phyloP scores from a whole-genome alignment of 345 rosid species.

The Limnanthes douglasii region DNA sequence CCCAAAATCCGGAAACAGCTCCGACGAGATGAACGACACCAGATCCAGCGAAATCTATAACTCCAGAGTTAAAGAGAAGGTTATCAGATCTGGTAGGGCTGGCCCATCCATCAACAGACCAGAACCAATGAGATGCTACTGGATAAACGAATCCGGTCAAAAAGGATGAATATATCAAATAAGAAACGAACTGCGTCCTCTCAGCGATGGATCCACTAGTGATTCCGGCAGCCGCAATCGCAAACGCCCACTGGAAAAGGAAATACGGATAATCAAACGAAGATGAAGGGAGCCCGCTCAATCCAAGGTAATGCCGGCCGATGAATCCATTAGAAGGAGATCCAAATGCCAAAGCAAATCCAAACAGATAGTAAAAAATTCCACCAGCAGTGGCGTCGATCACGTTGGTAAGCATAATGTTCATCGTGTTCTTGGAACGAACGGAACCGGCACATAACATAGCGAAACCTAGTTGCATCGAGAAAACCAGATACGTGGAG shows the following conservation, averaged over 20 bases:
- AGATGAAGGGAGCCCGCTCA: slow-evolving; percentile 11
- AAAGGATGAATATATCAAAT: slow-evolving; percentile 24
- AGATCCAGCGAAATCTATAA: slow-evolving; percentile 29
- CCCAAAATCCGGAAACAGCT: slow-evolving; percentile 29
- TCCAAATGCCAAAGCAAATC: slow-evolving; percentile 26
- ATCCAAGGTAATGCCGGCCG: slow-evolving; percentile 17
- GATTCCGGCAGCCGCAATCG: slow-evolving; percentile 36
- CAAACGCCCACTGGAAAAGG: slow-evolving; percentile 31
- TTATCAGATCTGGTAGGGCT: slow-evolving; percentile 17
- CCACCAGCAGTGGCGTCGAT: slow-evolving; percentile 31
- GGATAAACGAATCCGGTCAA: slow-evolving; percentile 32
- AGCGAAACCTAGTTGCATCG: slow-evolving; percentile 23
- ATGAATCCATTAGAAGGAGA: slow-evolving; percentile 25
- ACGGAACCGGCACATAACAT: slow-evolving; percentile 32
- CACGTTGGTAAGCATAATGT: slow-evolving; percentile 22
- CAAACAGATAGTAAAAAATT: slow-evolving; percentile 20
- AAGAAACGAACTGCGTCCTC: slow-evolving; percentile 81
- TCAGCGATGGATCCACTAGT: slow-evolving; percentile 58
- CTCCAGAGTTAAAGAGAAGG: slow-evolving; percentile 16
- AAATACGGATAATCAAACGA: slow-evolving; percentile 12
- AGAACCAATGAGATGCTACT: slow-evolving; percentile 27
- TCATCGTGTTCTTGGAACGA: slow-evolving; percentile 15
- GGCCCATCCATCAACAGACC: slow-evolving; percentile 32
- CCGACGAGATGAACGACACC: slow-evolving; percentile 35
- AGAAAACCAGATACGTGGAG: slow-evolving; percentile 54